Evolutionary conservation across 768 basidiomycete genomes (phyloP), one percentile per base, ranked within the genome.

Genomic region (Lyophyllum semitale): DNA sequence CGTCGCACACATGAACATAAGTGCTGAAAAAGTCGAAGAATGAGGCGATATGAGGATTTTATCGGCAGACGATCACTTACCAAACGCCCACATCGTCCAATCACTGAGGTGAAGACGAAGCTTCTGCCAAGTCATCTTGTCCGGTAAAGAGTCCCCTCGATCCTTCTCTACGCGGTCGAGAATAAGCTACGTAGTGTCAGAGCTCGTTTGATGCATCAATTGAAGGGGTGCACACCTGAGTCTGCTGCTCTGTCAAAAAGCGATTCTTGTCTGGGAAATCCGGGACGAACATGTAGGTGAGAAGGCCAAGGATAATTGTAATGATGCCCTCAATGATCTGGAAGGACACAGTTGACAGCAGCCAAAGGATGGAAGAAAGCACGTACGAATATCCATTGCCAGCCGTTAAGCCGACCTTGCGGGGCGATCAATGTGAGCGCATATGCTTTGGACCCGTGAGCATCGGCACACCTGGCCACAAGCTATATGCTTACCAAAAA

Each of bases 1-100:
- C 4, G 71, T 71, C 5, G 70, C 59, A 35, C 66, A 68, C 65
- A 75, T 63, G 54, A 74, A 74, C 74, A 77, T 74, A 23, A 74
- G 51, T 5, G 68, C 74, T 67, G 41, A 18, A 45, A 7, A 8
- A 18, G n/a, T 38, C 17, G 9, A n/a, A 50, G 9, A n/a, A 13
- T 17, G 11, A n/a, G 7, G 29, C n/a, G 18, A n/a, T 38, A 45
- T 37, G 32, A 15, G 9, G n/a, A 23, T 32, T 9, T 32, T 9
- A 17, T 13, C 8, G 15, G 20, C 25, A 17, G 12, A 11, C 20
- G 15, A 38, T 6, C 37, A 54, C 68, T 9, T 50, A 72, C 72
- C 73, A 53, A 64, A 72, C 30, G 66, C 67, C 74, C 73, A 76
- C 8, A 74, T 49, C 29, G 68, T 66, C 64, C 71, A 72, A 55